Evolutionary conservation across 768 basidiomycete genomes (phyloP).

Genomic region (Collybia sordida): DNA sequence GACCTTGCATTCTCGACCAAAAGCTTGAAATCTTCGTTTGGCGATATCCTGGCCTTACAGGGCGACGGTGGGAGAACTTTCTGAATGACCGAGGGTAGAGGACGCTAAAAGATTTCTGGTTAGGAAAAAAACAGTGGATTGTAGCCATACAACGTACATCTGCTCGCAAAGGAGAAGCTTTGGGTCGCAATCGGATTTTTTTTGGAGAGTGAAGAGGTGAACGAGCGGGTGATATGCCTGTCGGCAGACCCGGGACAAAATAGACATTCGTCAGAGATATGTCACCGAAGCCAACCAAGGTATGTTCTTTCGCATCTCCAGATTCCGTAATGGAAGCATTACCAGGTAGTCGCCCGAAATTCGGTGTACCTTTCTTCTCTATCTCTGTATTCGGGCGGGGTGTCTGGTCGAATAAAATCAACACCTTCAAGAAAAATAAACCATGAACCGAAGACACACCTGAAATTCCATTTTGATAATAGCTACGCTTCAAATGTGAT

Average conservation of each 20-base stretch:
- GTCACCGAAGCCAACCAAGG: slow-evolving; percentile 43
- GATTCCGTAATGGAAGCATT: background rate
- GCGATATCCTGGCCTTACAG: slow-evolving; percentile 12
- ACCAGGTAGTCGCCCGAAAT: background rate
- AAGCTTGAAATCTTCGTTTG: slow-evolving; percentile 18
- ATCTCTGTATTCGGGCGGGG: too few species aligned
- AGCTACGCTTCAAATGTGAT: too few species aligned
- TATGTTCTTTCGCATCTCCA: slow-evolving; percentile 36
- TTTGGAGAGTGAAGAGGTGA: slow-evolving; percentile 6
- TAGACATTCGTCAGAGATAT: slow-evolving; percentile 38
- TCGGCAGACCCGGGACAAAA: slow-evolving; percentile 30
- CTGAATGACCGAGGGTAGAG: slow-evolving; percentile 19
- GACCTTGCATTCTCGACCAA: slow-evolving; percentile 10
- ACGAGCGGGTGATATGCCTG: slow-evolving; percentile 18
- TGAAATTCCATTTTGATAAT: too few species aligned
- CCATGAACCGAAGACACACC: too few species aligned
- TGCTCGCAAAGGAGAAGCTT: background rate
- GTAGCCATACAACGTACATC: too few species aligned
- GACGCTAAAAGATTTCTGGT: slow-evolving; percentile 6
- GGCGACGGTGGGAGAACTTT: slow-evolving; percentile 22
- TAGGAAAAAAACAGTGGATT: background rate
- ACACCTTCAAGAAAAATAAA: too few species aligned
- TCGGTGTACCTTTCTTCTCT: background rate
- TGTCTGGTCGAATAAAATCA: too few species aligned
- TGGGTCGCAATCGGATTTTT: slow-evolving; percentile 1